These are phyloP conservation scores for Saccharomyces uvarum DNA, from an alignment of 1,139 yeast species.

Conservation along the genomic window DNA sequence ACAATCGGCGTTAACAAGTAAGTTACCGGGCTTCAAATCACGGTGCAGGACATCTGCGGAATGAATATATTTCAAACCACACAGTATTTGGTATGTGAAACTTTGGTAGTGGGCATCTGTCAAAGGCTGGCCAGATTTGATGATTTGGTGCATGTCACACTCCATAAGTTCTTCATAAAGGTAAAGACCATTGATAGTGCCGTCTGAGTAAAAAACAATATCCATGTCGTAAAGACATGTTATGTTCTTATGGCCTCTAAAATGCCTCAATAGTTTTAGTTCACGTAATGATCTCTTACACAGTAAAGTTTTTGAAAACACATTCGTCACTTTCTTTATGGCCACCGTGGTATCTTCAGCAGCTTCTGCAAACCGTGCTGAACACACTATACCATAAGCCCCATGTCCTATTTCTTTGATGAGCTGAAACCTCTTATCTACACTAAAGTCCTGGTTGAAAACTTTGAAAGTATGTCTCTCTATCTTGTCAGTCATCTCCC, in stretches of 20 bases:
- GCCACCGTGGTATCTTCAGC: conserved; percentile 78
- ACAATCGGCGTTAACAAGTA: conserved; percentile 91
- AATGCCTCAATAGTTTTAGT: conserved; percentile 76
- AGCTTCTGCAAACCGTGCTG: conserved; percentile 70
- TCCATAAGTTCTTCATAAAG: conserved; percentile 94
- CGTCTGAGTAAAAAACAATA: conserved; percentile 46
- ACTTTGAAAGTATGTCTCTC: conserved; percentile 50
- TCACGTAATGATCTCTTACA: conserved; percentile 89
- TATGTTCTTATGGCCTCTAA: conserved; percentile 87
- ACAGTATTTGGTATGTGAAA: conserved; percentile 82
- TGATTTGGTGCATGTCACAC: conserved; percentile 96
- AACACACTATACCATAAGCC: conserved; percentile 92
- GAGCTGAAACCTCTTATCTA: conserved; percentile 75
- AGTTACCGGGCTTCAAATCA: conserved; percentile 89
- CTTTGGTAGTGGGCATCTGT: conserved; percentile 94
- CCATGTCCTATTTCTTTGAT: conserved; percentile 94
- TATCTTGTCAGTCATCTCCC: conserved; percentile 15
- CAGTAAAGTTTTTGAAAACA: conserved; percentile 77
- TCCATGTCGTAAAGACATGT: conserved; percentile 91
- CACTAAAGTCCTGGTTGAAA: conserved; percentile 81
- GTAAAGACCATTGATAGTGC: conserved; percentile 81
- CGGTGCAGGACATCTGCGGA: conserved; percentile 93
- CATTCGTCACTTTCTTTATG: conserved; percentile 87
- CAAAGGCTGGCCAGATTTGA: conserved; percentile 84
- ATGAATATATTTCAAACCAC: conserved; percentile 90